Conservation (phyloP, 495 filamentous ascomycete genomes). For the Penicillium herquei region DNA sequence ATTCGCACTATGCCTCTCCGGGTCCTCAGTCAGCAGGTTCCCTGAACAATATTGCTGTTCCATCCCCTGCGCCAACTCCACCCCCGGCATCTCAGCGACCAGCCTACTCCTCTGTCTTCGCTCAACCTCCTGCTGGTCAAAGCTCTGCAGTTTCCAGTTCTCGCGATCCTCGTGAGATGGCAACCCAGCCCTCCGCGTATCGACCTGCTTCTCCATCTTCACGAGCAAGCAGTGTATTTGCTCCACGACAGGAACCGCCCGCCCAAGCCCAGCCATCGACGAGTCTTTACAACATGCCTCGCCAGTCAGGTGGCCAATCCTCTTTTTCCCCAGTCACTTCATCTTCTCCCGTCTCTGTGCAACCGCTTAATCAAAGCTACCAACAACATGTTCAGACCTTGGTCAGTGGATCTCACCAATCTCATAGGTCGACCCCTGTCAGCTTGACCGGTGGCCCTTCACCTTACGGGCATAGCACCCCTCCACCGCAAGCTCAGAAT, state of each 20-base stretch:
- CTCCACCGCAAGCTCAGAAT: slow-evolving; percentile 33
- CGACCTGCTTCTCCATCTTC: slow-evolving; percentile 37
- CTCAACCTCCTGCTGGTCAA: slow-evolving; percentile 28
- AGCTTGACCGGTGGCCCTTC: slow-evolving; percentile 25
- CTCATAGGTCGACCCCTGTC: slow-evolving; percentile 34
- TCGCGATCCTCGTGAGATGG: slow-evolving; percentile 39
- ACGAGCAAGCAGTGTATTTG: slow-evolving; percentile 33
- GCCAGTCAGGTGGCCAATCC: slow-evolving; percentile 25
- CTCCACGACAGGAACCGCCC: slow-evolving; percentile 33
- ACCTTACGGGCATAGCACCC: slow-evolving; percentile 39
- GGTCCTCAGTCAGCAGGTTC: slow-evolving; percentile 26
- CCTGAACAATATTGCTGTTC: slow-evolving; percentile 29
- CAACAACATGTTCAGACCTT: slow-evolving; percentile 45
- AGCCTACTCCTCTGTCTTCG: slow-evolving; percentile 35
- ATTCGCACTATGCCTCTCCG: slow-evolving; percentile 29
- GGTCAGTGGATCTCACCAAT: slow-evolving; percentile 39
- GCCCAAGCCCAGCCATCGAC: slow-evolving; percentile 35
- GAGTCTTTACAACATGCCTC: slow-evolving; percentile 33
- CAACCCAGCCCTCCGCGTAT: slow-evolving; percentile 29
- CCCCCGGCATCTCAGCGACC: slow-evolving; percentile 36
- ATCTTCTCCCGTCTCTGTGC: slow-evolving; percentile 23
- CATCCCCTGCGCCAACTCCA: slow-evolving; percentile 42
- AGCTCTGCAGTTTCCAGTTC: slow-evolving; percentile 19
- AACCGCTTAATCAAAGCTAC: slow-evolving; percentile 31
- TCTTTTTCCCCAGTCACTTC: slow-evolving; percentile 29